Evolutionary conservation across 305 asterid genomes (phyloP).

Genomic region (Fraxinus paxiana): DNA sequence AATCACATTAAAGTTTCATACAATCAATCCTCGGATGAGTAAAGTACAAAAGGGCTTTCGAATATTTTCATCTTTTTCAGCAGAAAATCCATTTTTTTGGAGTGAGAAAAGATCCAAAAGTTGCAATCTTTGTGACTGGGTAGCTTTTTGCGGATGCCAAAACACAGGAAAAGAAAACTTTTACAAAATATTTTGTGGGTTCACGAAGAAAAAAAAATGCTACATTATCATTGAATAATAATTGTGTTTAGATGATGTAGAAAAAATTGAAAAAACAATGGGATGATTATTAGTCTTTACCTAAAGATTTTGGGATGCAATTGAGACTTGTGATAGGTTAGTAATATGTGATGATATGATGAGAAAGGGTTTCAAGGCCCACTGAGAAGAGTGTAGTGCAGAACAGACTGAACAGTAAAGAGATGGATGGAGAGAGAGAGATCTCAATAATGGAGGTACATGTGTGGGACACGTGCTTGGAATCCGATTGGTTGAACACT

Average conservation of each 20-base stretch:
- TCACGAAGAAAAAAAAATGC: neutral
- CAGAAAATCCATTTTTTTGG: conserved; percentile 19
- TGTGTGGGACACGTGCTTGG: conserved; percentile 41
- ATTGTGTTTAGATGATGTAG: neutral
- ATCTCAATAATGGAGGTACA: conserved; percentile 40
- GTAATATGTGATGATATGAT: neutral
- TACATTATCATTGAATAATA: neutral
- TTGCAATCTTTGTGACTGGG: conserved; percentile 38
- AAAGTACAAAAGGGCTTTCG: conserved; percentile 30
- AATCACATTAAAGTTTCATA: conserved; percentile 25
- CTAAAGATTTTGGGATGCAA: conserved; percentile 17
- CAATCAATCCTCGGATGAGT: conserved; percentile 28
- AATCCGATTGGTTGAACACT: conserved; percentile 26
- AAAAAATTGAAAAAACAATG: neutral
- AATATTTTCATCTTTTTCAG: conserved; percentile 21
- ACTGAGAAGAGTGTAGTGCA: conserved; percentile 36
- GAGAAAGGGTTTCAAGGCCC: conserved; percentile 47
- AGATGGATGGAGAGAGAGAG: conserved; percentile 20
- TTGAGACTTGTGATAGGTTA: neutral
- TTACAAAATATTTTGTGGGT: conserved; percentile 10
- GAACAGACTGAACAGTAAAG: conserved; percentile 28
- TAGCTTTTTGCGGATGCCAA: conserved; percentile 21
- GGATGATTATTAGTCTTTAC: conserved; percentile 24
- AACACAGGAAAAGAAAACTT: conserved; percentile 2
- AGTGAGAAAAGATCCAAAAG: conserved; percentile 42